phyloP scores from a whole-genome alignment of 345 rosid species.

The Leavenworthia alabamica region DNA sequence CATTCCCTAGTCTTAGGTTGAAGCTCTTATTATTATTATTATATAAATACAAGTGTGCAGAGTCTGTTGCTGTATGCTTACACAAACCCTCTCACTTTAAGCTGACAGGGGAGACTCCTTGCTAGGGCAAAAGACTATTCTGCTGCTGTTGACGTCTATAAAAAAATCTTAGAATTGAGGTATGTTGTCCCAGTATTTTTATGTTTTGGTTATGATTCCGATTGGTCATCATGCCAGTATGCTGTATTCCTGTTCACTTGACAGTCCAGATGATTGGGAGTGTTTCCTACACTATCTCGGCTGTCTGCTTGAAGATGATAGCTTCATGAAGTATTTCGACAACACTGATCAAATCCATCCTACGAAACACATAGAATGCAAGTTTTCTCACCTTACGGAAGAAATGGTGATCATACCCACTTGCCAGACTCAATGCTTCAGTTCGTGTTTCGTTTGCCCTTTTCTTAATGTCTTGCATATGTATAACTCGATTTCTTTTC shows the following conservation, averaged over 20 bases:
- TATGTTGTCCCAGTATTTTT: constrained; percentile 30
- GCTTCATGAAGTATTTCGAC: constrained; percentile 48
- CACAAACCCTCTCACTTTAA: constrained; percentile 51
- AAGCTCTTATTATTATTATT: no score
- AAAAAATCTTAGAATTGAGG: constrained; percentile 75
- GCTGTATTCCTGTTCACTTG: constrained; percentile 32
- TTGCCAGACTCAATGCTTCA: constrained; percentile 5
- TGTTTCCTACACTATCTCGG: constrained; percentile 84
- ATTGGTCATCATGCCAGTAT: constrained; percentile 9
- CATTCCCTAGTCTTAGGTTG: background rate
- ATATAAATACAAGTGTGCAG: background rate
- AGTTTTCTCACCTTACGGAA: constrained; percentile 56
- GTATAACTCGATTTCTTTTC: constrained; percentile 13
- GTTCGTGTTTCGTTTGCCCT: background rate
- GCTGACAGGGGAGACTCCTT: constrained; percentile 86
- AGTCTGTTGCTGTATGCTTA: constrained; percentile 9
- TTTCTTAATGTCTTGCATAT: constrained; percentile 1
- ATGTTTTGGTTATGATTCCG: background rate
- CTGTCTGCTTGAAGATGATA: constrained; percentile 85
- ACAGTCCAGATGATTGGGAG: constrained; percentile 99
- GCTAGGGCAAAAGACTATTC: constrained; percentile 57
- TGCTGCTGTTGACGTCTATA: constrained; percentile 54
- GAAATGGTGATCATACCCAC: constrained; percentile 52
- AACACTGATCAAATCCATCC: constrained; percentile 41
- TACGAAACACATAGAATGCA: constrained; percentile 44